A percentile compares a stretch with the other conserved stretches of the same genome.
phyloP scores from a whole-genome alignment of 768 basidiomycete genomes.

The Naganishia friedmannii region DNA sequence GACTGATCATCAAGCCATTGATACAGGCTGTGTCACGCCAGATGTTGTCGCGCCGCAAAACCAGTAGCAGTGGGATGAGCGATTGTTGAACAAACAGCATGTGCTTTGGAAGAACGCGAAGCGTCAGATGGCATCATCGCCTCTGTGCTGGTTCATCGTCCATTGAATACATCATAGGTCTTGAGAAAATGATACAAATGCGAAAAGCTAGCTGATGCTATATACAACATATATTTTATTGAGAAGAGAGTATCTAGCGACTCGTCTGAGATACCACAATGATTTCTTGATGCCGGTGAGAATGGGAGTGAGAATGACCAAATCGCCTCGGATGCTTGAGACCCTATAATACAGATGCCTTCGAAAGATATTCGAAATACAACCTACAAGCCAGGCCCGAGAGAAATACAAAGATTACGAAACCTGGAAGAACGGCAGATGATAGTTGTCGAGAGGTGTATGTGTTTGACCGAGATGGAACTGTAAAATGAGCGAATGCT shows the following conservation, averaged over 20 bases:
- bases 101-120: neutral
- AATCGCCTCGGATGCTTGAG: too few relatives aligned
- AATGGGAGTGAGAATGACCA: too few relatives aligned
- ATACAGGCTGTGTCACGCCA: too few relatives aligned
- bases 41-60: too few relatives aligned
- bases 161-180: neutral
- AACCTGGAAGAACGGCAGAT: neutral
- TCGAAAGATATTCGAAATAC: neutral
- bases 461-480: neutral
- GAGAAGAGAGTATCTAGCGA: neutral
- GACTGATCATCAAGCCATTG: too few relatives aligned
- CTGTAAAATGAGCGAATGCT: neutral
- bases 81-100: too few relatives aligned
- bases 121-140: neutral
- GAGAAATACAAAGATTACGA: neutral
- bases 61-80: too few relatives aligned
- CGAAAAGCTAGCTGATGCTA: neutral
- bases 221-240: neutral
- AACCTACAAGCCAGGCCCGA: neutral
- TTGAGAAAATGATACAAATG: constrained; percentile 1
- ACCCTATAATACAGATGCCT: too few relatives aligned
- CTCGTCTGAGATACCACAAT: neutral
- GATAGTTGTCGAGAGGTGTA: neutral
- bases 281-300: too few relatives aligned
- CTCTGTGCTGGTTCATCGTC: neutral